Conservation (phyloP, 345 rosid genomes). For the Eucalyptus shirleyi region DNA sequence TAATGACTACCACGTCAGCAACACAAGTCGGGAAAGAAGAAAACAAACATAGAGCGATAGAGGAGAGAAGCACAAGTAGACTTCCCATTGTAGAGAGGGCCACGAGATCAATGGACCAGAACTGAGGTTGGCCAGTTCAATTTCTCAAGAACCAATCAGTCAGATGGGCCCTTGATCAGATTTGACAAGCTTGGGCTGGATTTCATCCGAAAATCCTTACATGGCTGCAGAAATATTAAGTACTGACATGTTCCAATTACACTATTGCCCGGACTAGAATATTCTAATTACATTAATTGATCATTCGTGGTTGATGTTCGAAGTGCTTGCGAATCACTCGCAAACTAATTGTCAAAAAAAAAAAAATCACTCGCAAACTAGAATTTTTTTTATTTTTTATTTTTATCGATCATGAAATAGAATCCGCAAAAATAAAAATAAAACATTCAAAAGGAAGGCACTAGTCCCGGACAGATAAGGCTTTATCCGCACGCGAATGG, state of each 20-base stretch:
- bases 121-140: background rate
- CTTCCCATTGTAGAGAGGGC: background rate
- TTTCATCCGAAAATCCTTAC: background rate
- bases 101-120: background rate
- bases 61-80: background rate
- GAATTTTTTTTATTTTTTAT: too few relatives aligned
- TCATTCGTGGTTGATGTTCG: background rate
- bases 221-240: background rate
- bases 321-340: background rate
- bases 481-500: background rate
- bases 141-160: background rate
- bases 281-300: background rate
- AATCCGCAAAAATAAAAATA: background rate
- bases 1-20: background rate
- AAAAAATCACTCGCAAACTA: background rate
- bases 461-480: background rate
- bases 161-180: background rate
- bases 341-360: too few relatives aligned
- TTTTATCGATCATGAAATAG: background rate
- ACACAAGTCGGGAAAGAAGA: background rate
- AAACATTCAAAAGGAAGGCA: background rate
- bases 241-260: too few relatives aligned
- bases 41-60: background rate
- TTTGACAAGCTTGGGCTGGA: background rate
- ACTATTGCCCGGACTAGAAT: background rate